Conservation (phyloP, 2,329 filamentous ascomycete species). For the Beauveria scarabaeidicola region DNA sequence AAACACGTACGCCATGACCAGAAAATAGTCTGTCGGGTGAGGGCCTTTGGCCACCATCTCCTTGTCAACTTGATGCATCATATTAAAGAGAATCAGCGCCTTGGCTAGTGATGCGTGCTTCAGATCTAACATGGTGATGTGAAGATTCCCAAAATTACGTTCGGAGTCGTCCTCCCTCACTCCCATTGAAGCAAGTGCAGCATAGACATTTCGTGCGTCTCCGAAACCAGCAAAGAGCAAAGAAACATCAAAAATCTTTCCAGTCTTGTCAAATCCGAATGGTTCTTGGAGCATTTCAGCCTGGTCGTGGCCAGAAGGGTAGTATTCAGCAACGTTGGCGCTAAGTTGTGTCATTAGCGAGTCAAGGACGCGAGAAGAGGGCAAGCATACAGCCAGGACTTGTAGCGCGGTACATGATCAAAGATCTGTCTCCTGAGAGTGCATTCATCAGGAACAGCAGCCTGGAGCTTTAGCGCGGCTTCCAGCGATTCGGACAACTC, state of each 20-base stretch:
- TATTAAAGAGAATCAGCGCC: slow-evolving; percentile 15
- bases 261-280: neutral
- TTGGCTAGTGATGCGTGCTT: slow-evolving; percentile 18
- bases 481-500: neutral
- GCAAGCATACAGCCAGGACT: neutral
- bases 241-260: slow-evolving; percentile 9
- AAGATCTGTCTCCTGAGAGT: neutral
- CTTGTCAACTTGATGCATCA: slow-evolving; percentile 10
- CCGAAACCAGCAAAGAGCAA: slow-evolving; percentile 19
- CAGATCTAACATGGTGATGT: slow-evolving; percentile 18
- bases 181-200: slow-evolving; percentile 11
- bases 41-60: neutral
- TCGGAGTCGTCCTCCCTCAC: neutral
- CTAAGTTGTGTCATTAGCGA: neutral
- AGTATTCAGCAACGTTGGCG: neutral
- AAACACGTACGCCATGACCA: slow-evolving; percentile 17
- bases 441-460: neutral
- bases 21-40: slow-evolving; percentile 9
- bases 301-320: neutral
- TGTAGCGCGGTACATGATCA: neutral
- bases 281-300: neutral
- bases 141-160: slow-evolving; percentile 9
- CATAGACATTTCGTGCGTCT: slow-evolving; percentile 17
- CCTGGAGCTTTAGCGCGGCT: neutral
- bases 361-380: too few species aligned